These are phyloP conservation scores for Gossypium australe DNA, from an alignment of 345 rosid species.

Conservation along the genomic window DNA sequence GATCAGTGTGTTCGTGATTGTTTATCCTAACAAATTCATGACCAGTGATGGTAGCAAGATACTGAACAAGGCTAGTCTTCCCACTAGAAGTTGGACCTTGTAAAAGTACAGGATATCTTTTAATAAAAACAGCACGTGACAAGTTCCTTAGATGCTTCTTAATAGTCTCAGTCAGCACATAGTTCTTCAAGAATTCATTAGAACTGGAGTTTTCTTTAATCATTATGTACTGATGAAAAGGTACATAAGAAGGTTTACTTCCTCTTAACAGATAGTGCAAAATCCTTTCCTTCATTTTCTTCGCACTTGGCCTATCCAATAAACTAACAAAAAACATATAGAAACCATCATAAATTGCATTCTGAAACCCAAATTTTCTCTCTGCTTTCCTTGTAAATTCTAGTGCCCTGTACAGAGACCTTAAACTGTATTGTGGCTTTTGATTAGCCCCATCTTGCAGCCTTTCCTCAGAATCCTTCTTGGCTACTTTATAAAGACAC, in stretches of 20 bases:
- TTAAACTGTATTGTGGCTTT: conserved; percentile 91
- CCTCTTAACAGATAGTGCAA: conserved; percentile 40
- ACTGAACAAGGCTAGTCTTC: conserved; percentile 92
- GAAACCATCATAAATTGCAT: conserved; percentile 82
- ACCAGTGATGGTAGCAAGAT: conserved; percentile 87
- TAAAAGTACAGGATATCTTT: conserved; percentile 82
- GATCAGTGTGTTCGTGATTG: conserved; percentile 94
- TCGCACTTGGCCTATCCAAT: conserved; percentile 74
- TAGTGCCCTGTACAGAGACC: conserved; percentile 87
- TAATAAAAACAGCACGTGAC: conserved; percentile 76
- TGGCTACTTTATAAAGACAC: conserved; percentile 70
- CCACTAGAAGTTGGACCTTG: conserved; percentile 99
- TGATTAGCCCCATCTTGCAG: conserved; percentile 99
- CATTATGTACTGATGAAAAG: conserved; percentile 43
- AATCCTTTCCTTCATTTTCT: conserved; percentile 62
- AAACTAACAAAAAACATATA: conserved; percentile 84
- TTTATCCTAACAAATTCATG: conserved; percentile 85
- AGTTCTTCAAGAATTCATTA: conserved; percentile 46
- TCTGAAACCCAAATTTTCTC: conserved; percentile 47
- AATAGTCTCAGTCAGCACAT: conserved; percentile 75
- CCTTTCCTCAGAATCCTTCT: conserved; percentile 70
- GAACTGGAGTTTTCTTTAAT: conserved; percentile 17
- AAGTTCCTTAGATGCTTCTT: conserved; percentile 63
- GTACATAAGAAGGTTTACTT: conserved; percentile 33
- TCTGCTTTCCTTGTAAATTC: conserved; percentile 73